Evolutionary conservation across 768 basidiomycete genomes (phyloP).

Genomic region (Cyclocybe cylindracea): DNA sequence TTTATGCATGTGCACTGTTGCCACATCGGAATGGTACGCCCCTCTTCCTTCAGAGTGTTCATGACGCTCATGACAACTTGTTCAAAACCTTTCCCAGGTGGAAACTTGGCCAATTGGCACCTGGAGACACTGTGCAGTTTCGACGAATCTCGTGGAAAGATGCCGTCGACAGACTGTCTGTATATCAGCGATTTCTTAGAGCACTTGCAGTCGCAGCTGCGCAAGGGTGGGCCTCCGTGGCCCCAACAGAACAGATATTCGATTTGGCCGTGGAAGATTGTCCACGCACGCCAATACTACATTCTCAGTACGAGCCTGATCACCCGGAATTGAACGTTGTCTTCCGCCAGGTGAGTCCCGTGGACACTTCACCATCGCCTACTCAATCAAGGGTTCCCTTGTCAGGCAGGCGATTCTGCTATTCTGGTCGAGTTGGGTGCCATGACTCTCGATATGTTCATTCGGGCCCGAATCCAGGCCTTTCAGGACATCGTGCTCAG

Average conservation of each 20-base stretch:
- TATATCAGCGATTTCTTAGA: slow-evolving; percentile 30
- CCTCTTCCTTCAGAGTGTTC: background rate
- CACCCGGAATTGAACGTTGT: slow-evolving; percentile 30
- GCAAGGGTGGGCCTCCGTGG: no score
- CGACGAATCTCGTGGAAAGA: slow-evolving; percentile 46
- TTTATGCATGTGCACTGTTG: slow-evolving; percentile 55
- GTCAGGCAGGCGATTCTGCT: slow-evolving; percentile 61
- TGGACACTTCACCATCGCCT: background rate
- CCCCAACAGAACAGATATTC: background rate
- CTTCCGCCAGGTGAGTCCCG: slow-evolving; percentile 51
- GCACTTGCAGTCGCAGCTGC: slow-evolving; percentile 7
- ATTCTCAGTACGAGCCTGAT: background rate
- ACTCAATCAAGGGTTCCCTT: background rate
- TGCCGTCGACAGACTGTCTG: slow-evolving; percentile 29
- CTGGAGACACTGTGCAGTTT: slow-evolving; percentile 57
- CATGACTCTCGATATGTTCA: slow-evolving; percentile 50
- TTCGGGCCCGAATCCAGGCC: slow-evolving; percentile 60
- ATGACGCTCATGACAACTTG: background rate
- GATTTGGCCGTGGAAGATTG: slow-evolving; percentile 5
- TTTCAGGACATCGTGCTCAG: slow-evolving; percentile 43
- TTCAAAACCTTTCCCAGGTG: slow-evolving; percentile 39
- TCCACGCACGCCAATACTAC: slow-evolving; percentile 19
- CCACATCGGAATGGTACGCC: slow-evolving; percentile 50
- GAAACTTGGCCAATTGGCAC: slow-evolving; percentile 67
- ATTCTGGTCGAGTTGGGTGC: slow-evolving; percentile 65